A percentile compares a stretch with the other conserved stretches of the same genome.
These are phyloP conservation scores for Ascomycota sp. DNA, from an alignment of 2,329 filamentous ascomycete genomes.

Conservation along the genomic window DNA sequence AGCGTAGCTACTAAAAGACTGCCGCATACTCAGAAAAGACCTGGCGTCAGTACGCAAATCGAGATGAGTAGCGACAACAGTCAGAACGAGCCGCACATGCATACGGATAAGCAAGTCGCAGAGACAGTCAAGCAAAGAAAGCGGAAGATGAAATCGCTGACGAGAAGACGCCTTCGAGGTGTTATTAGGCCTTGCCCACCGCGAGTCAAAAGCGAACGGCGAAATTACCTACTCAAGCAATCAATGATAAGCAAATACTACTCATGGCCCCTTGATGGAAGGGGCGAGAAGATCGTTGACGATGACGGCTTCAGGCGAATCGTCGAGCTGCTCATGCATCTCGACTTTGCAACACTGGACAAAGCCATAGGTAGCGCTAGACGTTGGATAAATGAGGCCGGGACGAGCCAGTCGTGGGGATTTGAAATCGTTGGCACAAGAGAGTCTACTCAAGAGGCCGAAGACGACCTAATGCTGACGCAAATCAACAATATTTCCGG, in stretches of 20 bases:
- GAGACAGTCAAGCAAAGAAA: constrained; percentile 6
- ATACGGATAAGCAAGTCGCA: constrained; percentile 1
- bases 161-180: constrained; percentile 28
- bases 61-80: constrained; percentile 7
- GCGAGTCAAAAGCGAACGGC: constrained; percentile 35
- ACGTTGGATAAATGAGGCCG: constrained; percentile 49
- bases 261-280: constrained; percentile 36
- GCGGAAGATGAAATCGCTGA: constrained; percentile 12
- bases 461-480: constrained; percentile 2
- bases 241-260: constrained; percentile 38
- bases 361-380: constrained; percentile 40
- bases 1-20: too few relatives aligned
- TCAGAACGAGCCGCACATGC: neutral
- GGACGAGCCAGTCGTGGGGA: constrained; percentile 29
- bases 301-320: constrained; percentile 44
- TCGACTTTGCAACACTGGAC: constrained; percentile 47
- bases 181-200: constrained; percentile 41
- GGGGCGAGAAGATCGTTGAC: constrained; percentile 40
- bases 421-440: constrained; percentile 23
- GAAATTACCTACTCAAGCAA: constrained; percentile 24
- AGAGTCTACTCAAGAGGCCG: constrained; percentile 5
- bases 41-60: too few relatives aligned
- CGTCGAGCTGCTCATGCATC: constrained; percentile 44
- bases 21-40: too few relatives aligned
- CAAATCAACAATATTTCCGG: constrained; percentile 25